Base-by-base conservation (phyloP, 106 monocot species). In the Chionographis japonica region DNA sequence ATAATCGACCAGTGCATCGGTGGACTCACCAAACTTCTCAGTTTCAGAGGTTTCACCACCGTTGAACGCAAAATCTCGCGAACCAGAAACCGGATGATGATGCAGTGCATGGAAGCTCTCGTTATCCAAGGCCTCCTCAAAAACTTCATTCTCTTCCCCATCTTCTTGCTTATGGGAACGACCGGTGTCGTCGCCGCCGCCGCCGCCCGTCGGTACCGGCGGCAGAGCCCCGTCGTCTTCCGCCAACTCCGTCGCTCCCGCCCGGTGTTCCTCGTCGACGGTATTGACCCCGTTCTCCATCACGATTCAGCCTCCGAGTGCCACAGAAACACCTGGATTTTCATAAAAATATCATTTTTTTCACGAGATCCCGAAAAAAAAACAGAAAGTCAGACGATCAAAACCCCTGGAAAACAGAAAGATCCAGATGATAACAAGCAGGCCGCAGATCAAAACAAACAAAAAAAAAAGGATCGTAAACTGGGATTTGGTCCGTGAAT, bases 121-220 rank as follows among this genome's bases (percentile, higher is more conserved):
- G 11, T 40, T n/a, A 39, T 56, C 69, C 12, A 68, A 40, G 3
- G 86, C 71, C 65, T 82, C 79, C 71, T 79, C 82, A 49, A 70
- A 82, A 9, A 57, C 58, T 16, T 82, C 78, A 56, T 55, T 70
- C 17, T 74, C 76, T 5, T 62, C 66, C 18, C 12, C 63, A 50
- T 50, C 59, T 67, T 46, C 42, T 20, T 14, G 4, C 46, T 15
- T 37, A 50, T 43, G 53, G 37, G 64, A 27, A 46, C 20, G 1
- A 12, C 39, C 61, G 4, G 13, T 18, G 20, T 14, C 52, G 39
- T 60, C 63, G 42, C 11, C 42, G 4, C 41, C 64, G 27, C 12
- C 66, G 11, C 27, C 52, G 17, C 56, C 61, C 51, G 4, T 62
- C 50, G 37, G 16, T 37, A 57, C 64, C 59, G 27, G 14, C 40